Evolutionary conservation across 495 filamentous ascomycete genomes (phyloP), one percentile per base, ranked within the genome.

Genomic region (Copromyces sp.): DNA sequence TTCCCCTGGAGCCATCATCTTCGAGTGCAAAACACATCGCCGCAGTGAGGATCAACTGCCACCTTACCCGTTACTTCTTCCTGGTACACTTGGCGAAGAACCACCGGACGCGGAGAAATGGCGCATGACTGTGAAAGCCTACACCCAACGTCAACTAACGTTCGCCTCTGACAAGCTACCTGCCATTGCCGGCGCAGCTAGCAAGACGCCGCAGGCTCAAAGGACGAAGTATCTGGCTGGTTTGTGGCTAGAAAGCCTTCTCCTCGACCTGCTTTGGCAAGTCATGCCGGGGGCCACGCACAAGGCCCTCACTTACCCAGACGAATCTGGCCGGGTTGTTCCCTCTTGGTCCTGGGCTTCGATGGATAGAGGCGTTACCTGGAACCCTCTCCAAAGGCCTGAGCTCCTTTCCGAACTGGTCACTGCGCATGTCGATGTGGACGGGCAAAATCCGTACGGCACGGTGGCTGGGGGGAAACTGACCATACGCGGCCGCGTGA

Each of bases 101-200:
- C 47, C 47, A 6, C 2, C 47, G 47, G 47, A 59, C 47, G 47
- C 47, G 1, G 37, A 75, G 77, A 70, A 59, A 59, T 59, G 47
- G 47, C 47, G 47, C 20, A 59, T 59, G 47, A 59, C 47, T 5
- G 39, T 71, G 5, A 39, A 37, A 3, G 39, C 41, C 9, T 73
- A 74, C 65, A 72, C 73, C 20, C 61, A 39, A 32, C 73, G 74
- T 53, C 72, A 65, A n/a, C 75, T 83, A 32, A 70, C 77, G 0
- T 81, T 78, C 87, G 86, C 88, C 70, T 89, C 82, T 9, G 76
- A 80, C 44, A 90, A 82, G 40, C 79, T 83, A 45, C 84, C 85
- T 53, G 83, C 82, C 44, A 87, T 75, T 7, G 79, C 72, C 71
- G 41, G 87, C 80, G 7, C 85, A 45, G 72, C 73, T 61, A 37